These are phyloP conservation scores for Hysterium pulicare DNA, from an alignment of 2,329 filamentous ascomycete genomes.

Conservation along the genomic window DNA sequence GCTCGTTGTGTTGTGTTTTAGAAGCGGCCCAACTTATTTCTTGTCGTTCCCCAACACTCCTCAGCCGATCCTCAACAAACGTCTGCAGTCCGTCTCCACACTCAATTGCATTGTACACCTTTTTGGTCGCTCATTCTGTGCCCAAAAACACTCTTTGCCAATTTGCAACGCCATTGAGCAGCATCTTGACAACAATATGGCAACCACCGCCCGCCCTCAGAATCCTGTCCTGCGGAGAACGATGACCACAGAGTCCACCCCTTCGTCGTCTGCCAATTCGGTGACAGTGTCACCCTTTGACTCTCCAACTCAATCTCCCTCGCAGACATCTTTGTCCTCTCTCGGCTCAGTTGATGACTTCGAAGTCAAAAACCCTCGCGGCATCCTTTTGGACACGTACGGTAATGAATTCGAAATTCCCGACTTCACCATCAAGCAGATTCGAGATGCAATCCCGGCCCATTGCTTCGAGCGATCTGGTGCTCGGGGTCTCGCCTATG, in stretches of 20 bases:
- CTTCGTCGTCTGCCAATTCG: slow-evolving; percentile 54
- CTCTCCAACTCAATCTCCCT: slow-evolving; percentile 63
- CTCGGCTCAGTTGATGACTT: slow-evolving; percentile 65
- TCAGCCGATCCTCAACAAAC: not conserved
- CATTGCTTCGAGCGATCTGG: slow-evolving; percentile 93
- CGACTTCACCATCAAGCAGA: slow-evolving; percentile 96
- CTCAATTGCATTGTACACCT: too few relatives aligned
- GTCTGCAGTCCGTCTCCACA: too few relatives aligned
- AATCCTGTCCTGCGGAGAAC: slow-evolving; percentile 45
- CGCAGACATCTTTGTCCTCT: slow-evolving; percentile 89
- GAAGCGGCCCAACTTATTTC: not conserved
- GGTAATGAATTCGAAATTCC: slow-evolving; percentile 93
- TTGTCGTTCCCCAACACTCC: not conserved
- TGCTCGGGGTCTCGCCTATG: slow-evolving; percentile 72
- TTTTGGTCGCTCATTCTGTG: too few relatives aligned
- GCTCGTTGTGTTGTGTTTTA: not conserved
- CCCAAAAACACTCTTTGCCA: too few relatives aligned
- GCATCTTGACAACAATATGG: too few relatives aligned
- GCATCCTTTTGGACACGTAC: slow-evolving; percentile 81
- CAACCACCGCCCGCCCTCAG: slow-evolving; percentile 54
- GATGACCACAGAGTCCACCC: slow-evolving; percentile 49
- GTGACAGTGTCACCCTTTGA: slow-evolving; percentile 55
- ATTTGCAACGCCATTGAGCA: too few relatives aligned
- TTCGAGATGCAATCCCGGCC: slow-evolving; percentile 93
- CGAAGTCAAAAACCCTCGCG: slow-evolving; percentile 49